phyloP scores from a whole-genome alignment of 2,329 filamentous ascomycete species.

The Nigrospora osmanthi region DNA sequence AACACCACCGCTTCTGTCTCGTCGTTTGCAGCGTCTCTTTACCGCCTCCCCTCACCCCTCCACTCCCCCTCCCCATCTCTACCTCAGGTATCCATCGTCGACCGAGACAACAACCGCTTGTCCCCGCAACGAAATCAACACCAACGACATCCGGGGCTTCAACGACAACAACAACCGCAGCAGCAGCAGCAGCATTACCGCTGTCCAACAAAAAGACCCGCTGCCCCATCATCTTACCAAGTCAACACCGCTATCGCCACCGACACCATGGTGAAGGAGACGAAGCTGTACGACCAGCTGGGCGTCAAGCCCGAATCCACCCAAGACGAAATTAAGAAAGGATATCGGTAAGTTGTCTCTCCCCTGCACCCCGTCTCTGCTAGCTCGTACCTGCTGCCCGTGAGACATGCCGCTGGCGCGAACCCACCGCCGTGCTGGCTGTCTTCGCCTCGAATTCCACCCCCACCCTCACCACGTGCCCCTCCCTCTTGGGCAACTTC shows the following conservation, averaged over 20 bases:
- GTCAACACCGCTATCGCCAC: slow-evolving; percentile 4
- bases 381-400: no score
- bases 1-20: no score
- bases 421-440: no score
- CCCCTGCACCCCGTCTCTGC: no score
- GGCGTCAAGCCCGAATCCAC: slow-evolving; percentile 69
- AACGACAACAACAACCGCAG: not conserved
- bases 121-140: not conserved
- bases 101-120: not conserved
- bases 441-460: no score
- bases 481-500: no score
- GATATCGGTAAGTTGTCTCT: slow-evolving; percentile 60
- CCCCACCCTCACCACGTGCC: no score
- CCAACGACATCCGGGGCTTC: not conserved
- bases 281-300: slow-evolving; percentile 87
- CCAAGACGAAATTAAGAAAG: slow-evolving; percentile 97
- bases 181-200: no score
- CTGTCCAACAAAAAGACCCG: not conserved
- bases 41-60: not conserved
- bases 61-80: not conserved
- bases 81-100: not conserved
- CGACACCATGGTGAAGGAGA: slow-evolving; percentile 79
- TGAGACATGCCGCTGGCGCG: no score
- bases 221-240: not conserved
- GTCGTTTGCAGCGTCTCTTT: not conserved